Base-by-base conservation (phyloP, 2,329 filamentous ascomycete species). In the Apiospora pterosperma region DNA sequence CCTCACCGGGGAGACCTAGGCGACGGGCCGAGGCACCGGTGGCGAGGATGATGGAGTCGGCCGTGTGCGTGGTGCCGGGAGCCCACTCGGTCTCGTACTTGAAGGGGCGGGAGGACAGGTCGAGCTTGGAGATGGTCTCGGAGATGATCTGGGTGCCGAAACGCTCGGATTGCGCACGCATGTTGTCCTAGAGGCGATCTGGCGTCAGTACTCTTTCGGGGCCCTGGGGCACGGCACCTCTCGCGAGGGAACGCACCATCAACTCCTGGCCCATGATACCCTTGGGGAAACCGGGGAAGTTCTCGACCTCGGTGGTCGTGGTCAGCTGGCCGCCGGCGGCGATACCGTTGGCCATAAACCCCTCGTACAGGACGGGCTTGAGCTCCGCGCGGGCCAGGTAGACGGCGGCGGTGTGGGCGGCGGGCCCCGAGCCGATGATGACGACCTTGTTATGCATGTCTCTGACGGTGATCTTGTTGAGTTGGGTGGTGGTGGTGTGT, bases 261-360 rank as follows among this genome's bases (percentile, higher is more conserved):
- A 99, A 84, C 75, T 93, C 90, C 64, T 86, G 81, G 70, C 96
- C 96, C 80, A 93, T 91, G 77, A 99, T 93, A 68, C 90, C 92
- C 73, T 92, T 87, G 74, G 92, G 91, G 82, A 98, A 99, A 59
- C 96, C 96, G 31, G 96, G 96, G 81, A 91, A 99, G 86, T 99
- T 99, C 84, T 99, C 96, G 66, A 99, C 89, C 71, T 99, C 96
- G 74, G 97, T 98, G 63, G 96, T 99, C 31, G 96, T 99, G 63
- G 96, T 99, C 71, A 99, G 86, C 85, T 99, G 96, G 65, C 96
- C 96, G 71, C 96, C 96, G 55, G 96, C 93, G 7, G 96, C 96
- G 73, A 96, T 97, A 75, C 95, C 96, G 76, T 97, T 96, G 73
- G 96, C 96, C 78, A 99, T 89, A 86, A 99, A 97, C 72, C 96